phyloP scores from a whole-genome alignment of 2,329 filamentous ascomycete genomes.

The Thelonectria rubi region DNA sequence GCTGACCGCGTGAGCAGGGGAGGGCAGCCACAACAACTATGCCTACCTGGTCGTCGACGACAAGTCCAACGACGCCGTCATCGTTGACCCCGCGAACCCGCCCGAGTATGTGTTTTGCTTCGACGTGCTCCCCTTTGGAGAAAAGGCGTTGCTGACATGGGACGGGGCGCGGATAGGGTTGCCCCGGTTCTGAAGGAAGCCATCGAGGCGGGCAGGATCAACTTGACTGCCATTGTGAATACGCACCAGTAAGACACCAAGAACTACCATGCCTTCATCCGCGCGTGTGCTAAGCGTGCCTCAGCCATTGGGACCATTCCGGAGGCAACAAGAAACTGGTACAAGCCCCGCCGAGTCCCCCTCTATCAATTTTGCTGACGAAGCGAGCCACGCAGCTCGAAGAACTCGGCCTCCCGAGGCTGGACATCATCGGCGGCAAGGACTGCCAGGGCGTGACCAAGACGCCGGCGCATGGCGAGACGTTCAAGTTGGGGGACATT shows the following conservation, averaged over 20 bases:
- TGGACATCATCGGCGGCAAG: constrained; percentile 87
- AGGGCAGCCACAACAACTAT: constrained; percentile 82
- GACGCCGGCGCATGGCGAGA: constrained; percentile 78
- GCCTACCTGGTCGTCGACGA: constrained; percentile 84
- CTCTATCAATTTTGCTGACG: not conserved
- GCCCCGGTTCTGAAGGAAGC: constrained; percentile 75
- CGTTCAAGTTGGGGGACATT: constrained; percentile 86
- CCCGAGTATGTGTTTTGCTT: constrained; percentile 67
- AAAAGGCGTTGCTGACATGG: constrained; percentile 14
- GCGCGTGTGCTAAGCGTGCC: not conserved
- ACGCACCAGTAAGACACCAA: constrained; percentile 89
- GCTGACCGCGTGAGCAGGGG: constrained; percentile 63
- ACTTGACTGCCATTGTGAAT: constrained; percentile 90
- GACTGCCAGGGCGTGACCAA: constrained; percentile 82
- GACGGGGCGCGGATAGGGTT: constrained; percentile 55
- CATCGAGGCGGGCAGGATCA: constrained; percentile 75
- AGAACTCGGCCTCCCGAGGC: constrained; percentile 63
- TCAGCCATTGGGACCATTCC: constrained; percentile 91
- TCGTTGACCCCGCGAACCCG: constrained; percentile 83
- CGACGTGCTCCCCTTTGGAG: not conserved
- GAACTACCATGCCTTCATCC: not conserved
- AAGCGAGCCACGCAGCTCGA: constrained; percentile 41
- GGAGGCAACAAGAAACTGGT: constrained; percentile 90
- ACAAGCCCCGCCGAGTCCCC: constrained; percentile 41
- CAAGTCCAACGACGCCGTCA: constrained; percentile 78